Evolutionary conservation across 148 eudicot genomes (phyloP), one percentile per base, ranked within the genome.

Genomic region (Nepenthes mirabilis): DNA sequence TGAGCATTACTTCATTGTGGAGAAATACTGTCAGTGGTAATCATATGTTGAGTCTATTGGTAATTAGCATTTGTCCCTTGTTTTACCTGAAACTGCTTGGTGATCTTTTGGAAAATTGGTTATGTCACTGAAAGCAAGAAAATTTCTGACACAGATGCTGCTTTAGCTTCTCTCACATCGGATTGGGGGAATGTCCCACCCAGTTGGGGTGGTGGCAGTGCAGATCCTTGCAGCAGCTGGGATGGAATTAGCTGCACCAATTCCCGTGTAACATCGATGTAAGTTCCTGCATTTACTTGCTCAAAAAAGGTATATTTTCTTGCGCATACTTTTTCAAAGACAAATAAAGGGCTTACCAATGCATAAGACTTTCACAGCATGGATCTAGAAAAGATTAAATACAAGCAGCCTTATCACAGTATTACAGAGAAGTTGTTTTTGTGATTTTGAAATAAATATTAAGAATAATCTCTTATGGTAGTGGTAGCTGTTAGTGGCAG

Each of bases 181-280:
- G 77, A 32, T 47, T 91, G 90, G 95, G 67, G 33, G 49, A 87
- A 85, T 68, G 62, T 74, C 49, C 97, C 97, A 34, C 65, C 70
- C 6, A 85, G 64, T 68, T 91, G 97, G 97, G n/a, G n/a, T n/a
- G n/a, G n/a, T n/a, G 66, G 52, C 23, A 80, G 79, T 14, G 23
- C 54, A 56, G 93, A 91, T 77, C 95, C 97, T 69, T 91, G 97
- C 67, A 80, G 80, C 54, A 45, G 60, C 36, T 91, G 97, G 97
- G 97, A 70, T 14, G 97, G 97, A 68, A 64, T 91, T 57, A 55
- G 55, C 45, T 91, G 97, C 68, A 73, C 14, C 6, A 64, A 59
- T 50, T 69, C 85, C 63, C 88, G 80, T 37, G 85, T 91, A 32
- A 80, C 75, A 43, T 58, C 72, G 53, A 57, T 91, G 97, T 91